A percentile compares a stretch with the other conserved stretches of the same genome.
These are phyloP conservation scores for Striga asiatica DNA, from an alignment of 257 asterid genomes.

Conservation along the genomic window DNA sequence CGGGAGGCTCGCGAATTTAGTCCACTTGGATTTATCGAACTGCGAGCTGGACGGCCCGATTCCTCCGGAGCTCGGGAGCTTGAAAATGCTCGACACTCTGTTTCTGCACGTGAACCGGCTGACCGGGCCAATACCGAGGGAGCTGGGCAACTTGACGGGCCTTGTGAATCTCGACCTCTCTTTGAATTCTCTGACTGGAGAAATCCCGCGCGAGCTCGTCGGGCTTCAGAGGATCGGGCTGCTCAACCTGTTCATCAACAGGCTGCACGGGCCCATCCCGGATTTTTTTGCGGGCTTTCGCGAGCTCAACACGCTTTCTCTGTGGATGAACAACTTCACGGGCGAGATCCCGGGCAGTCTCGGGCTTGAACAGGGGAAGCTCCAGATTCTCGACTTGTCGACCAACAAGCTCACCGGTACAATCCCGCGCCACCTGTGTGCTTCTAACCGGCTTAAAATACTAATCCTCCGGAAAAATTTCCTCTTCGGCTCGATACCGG, in stretches of 20 bases:
- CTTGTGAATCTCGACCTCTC: slow-evolving; percentile 77
- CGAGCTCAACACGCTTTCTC: slow-evolving; percentile 48
- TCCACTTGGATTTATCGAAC: slow-evolving; percentile 58
- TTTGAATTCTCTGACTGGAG: slow-evolving; percentile 56
- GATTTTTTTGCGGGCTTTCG: slow-evolving; percentile 61
- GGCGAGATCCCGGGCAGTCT: slow-evolving; percentile 62
- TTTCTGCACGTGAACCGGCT: slow-evolving; percentile 55
- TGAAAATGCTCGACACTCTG: slow-evolving; percentile 50
- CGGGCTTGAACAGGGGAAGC: slow-evolving; percentile 53
- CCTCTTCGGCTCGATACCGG: slow-evolving; percentile 71
- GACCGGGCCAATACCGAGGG: slow-evolving; percentile 61
- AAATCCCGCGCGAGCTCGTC: slow-evolving; percentile 68
- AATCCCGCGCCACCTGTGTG: slow-evolving; percentile 55
- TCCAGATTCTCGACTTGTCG: slow-evolving; percentile 65
- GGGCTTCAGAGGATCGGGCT: slow-evolving; percentile 45
- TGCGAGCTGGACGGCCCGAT: slow-evolving; percentile 67
- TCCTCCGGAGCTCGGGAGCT: slow-evolving; percentile 67
- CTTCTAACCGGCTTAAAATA: slow-evolving; percentile 43
- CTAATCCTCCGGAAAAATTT: slow-evolving; percentile 60
- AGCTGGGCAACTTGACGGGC: slow-evolving; percentile 66
- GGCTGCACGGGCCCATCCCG: slow-evolving; percentile 76
- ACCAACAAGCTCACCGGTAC: slow-evolving; percentile 91
- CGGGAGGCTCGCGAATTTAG: slow-evolving; percentile 60
- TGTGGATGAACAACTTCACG: slow-evolving; percentile 95
- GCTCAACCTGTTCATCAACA: slow-evolving; percentile 68